phyloP scores from a whole-genome alignment of 352 stramenopile species.

The Poterioochromonas sp. region DNA sequence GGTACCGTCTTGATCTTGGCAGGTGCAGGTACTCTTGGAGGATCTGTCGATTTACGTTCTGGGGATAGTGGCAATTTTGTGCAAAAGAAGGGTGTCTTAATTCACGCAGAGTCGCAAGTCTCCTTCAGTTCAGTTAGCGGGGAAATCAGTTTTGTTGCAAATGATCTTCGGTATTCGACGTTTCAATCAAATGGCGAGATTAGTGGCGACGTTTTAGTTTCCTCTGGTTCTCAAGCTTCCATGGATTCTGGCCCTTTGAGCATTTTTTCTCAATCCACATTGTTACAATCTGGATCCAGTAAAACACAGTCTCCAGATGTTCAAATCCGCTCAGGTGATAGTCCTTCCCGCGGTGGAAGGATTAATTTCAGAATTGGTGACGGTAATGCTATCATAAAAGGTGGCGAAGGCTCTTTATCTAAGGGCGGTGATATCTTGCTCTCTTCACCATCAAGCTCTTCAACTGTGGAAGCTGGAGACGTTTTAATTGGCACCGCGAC shows the following conservation, averaged over 20 bases:
- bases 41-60: not conserved
- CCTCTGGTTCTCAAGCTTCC: no score
- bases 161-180: no score
- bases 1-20: not conserved
- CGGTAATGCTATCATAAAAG: not conserved
- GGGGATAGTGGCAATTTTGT: not conserved
- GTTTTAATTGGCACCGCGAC: not conserved
- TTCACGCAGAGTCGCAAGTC: no score
- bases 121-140: no score
- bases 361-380: not conserved
- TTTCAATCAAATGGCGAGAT: no score
- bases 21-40: not conserved
- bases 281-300: no score
- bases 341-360: not conserved
- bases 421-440: not conserved
- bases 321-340: not conserved
- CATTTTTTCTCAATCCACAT: no score
- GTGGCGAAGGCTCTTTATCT: slow-evolving; percentile 7
- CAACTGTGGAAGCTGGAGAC: not conserved
- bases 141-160: no score
- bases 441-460: not conserved
- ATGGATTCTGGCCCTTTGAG: no score
- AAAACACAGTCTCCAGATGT: no score
- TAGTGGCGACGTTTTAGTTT: no score
- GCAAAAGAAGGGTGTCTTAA: no score